These are phyloP conservation scores for Vigna unguiculata DNA, from an alignment of 306 rosid genomes.

Conservation along the genomic window DNA sequence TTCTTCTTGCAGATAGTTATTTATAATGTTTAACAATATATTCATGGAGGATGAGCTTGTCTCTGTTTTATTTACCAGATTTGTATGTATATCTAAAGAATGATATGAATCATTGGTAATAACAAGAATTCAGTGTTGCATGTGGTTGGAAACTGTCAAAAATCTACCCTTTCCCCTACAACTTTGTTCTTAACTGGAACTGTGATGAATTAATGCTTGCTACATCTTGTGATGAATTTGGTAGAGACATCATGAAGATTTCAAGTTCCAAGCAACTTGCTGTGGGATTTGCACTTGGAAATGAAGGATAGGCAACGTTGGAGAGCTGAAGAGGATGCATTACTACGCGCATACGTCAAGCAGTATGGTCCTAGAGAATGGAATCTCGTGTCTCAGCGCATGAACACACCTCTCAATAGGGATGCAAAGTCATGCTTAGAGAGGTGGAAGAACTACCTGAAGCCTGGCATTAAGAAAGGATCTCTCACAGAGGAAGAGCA, in stretches of 20 bases:
- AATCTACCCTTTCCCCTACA: neutral
- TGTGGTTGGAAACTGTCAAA: neutral
- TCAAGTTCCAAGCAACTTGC: conserved; percentile 59
- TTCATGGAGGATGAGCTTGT: neutral
- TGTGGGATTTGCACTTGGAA: conserved; percentile 64
- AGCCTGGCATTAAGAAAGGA: conserved; percentile 85
- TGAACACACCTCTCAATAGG: conserved; percentile 71
- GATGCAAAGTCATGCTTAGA: conserved; percentile 90
- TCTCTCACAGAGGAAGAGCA: conserved; percentile 87
- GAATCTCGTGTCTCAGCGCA: conserved; percentile 91
- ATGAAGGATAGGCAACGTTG: conserved; percentile 92
- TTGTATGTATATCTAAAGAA: neutral
- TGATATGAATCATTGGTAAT: conserved; percentile 15
- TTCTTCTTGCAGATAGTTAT: neutral
- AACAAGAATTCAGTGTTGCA: neutral
- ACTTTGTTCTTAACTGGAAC: conserved; percentile 7
- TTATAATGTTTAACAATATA: neutral
- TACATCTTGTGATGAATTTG: conserved; percentile 37
- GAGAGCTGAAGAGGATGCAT: conserved; percentile 84
- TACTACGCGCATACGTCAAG: conserved; percentile 78
- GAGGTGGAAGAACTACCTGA: conserved; percentile 93
- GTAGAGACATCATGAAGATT: conserved; percentile 76
- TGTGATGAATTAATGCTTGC: conserved; percentile 29
- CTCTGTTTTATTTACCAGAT: neutral
- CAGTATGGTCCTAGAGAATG: conserved; percentile 93